A percentile compares a stretch with the other conserved stretches of the same genome.
Conservation (phyloP, 768 basidiomycete genomes). For the Boletellus sp. region DNA sequence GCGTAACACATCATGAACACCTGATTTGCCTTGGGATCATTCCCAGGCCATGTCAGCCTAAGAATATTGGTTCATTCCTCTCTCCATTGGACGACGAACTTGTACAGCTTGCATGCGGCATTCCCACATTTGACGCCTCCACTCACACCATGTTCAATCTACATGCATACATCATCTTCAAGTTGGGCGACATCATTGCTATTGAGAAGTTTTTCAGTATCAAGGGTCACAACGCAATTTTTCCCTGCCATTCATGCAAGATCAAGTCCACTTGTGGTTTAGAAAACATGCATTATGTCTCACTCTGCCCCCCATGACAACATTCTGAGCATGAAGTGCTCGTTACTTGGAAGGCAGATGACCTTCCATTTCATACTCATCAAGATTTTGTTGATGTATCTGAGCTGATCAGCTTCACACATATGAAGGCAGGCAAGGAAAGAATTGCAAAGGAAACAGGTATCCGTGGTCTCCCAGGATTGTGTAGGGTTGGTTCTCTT, state of each 20-base stretch:
- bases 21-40: neutral
- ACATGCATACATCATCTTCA: slow-evolving; percentile 14
- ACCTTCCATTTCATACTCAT: slow-evolving; percentile 37
- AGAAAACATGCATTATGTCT: no score
- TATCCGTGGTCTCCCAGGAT: slow-evolving; percentile 36
- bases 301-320: no score
- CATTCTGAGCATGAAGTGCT: no score
- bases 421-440: slow-evolving; percentile 18
- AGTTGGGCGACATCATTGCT: slow-evolving; percentile 34
- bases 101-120: neutral
- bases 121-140: neutral
- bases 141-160: no score
- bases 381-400: slow-evolving; percentile 25
- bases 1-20: no score
- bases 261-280: no score
- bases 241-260: slow-evolving; percentile 35
- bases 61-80: neutral
- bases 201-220: slow-evolving; percentile 30
- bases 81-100: neutral
- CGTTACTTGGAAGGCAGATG: slow-evolving; percentile 1
- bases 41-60: neutral
- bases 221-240: slow-evolving; percentile 36
- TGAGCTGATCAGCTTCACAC: slow-evolving; percentile 21
- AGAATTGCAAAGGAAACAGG: slow-evolving; percentile 29
- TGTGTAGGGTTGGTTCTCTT: slow-evolving; percentile 27